Evolutionary conservation across 306 rosid species (phyloP), one percentile per base, ranked within the genome.

Genomic region (Vicia villosa): DNA sequence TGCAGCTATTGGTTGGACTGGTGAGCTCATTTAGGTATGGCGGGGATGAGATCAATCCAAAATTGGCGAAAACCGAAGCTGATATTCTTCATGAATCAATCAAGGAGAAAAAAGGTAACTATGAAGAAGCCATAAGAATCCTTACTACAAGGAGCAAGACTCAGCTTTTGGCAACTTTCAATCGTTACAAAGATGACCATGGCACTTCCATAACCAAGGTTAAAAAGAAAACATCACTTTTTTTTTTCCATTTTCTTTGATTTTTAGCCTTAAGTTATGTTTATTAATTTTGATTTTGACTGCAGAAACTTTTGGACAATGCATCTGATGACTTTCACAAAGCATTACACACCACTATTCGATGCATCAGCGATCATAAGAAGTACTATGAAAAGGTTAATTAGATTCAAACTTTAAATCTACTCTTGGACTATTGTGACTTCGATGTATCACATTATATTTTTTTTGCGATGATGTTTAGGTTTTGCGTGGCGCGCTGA

Each of bases 381-480:
- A 88, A 88, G 79, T 91, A 91, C 86, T 91, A 77, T 60, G 92
- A 86, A 61, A 91, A 91, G 91, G 91, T 50, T 50, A 13, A 13
- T 85, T 9, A 64, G 22, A 37, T 70, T 32, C 38, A 22, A 37
- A 15, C 9, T 74, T 50, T 34, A 22, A 21, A 59, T 30, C 4
- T n/a, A 24, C 38, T 12, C 21, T 10, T 19, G 16, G 16, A 42
- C 16, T 43, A 13, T 13, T 14, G 2, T 42, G 5, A 5, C 47
- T 49, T 1, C 13, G 3, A 67, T 1, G 3, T 49, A 16, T 66
- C 8, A 10, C 19, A 8, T 34, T 34, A 34, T 34, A 34, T 1
- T n/a, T 34, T 34, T 10, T 12, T 30, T 19, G 4, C 1, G 5
- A 38, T 61, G 36, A 28, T 62, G 22, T 10, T 2, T 63, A 85